Base-by-base conservation (phyloP, 2,329 filamentous ascomycete species). In the Cyphellophora attinorum region DNA sequence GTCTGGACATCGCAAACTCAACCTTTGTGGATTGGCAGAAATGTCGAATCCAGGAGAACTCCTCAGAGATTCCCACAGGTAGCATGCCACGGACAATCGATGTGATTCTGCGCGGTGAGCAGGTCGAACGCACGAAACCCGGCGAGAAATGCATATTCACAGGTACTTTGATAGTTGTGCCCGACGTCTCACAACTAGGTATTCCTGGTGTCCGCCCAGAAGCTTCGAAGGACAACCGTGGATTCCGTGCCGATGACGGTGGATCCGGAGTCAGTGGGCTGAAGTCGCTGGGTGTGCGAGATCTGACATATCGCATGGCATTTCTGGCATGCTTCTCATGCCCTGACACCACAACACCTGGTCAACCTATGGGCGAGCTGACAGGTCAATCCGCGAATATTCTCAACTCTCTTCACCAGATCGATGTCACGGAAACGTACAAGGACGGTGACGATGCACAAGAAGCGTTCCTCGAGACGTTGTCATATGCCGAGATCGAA, bases 11-110 rank as follows among this genome's bases (percentile, higher is more conserved):
- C 52, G 74, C 85, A 28, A 89, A 93, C 58, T 95, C 88, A 58
- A 96, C 88, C 0, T 98, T 98, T 56, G 83, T 98, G 42, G 91
- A 98, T 62, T 98, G 91, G 91, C 91, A 98, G 57, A 96, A 96
- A 58, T 86, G 96, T 15, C 83, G 93, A 44, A 85, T 96, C 42
- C 91, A 98, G 61, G 91, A 98, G 60, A 98, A 96, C 64, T 94
- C 86, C 48, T 89, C 89, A 3, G 91, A 98, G 57, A 98, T 98
- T 23, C 91, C 91, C 0, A 98, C 91, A 0, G 91, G 91, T 35
- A 95, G 88, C 62, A 98, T 98, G 91, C 91, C 91, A 15, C 76
- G 91, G 40, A 98, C 91, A 3, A 91, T 98, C 76, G 91, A 98
- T 52, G 82, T 98, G 27, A 95, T 98, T 47, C 62, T 98, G 19